phyloP scores from a whole-genome alignment of 164 flowering plant genomes.

The Macadamia tetraphylla region DNA sequence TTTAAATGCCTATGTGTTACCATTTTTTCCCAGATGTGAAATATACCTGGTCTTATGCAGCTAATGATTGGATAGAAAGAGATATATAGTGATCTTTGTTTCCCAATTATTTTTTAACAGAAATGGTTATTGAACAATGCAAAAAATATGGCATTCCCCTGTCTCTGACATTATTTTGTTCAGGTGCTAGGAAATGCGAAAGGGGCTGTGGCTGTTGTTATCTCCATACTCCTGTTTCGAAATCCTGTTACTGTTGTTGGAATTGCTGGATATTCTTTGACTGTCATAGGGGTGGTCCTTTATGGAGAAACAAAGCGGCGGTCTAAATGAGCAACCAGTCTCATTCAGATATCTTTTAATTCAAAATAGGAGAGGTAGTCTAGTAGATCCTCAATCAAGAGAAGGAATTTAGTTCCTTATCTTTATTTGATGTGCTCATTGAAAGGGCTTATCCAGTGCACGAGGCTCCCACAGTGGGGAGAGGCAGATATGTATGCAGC shows the following conservation, averaged over 20 bases:
- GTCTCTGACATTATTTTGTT: not conserved
- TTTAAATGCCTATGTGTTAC: too few species aligned
- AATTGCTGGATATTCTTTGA: slow-evolving; percentile 75
- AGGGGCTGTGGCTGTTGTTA: slow-evolving; percentile 94
- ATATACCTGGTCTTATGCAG: too few species aligned
- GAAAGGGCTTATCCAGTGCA: not conserved
- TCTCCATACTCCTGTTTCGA: slow-evolving; percentile 71
- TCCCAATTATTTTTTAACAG: too few species aligned
- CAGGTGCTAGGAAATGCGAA: slow-evolving; percentile 97
- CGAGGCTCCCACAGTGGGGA: too few species aligned
- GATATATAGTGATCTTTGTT: too few species aligned
- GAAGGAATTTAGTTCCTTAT: not conserved
- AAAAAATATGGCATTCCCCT: too few species aligned
- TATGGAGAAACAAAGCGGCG: slow-evolving; percentile 89
- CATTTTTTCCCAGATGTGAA: too few species aligned
- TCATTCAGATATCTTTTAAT: not conserved
- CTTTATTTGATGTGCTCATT: not conserved
- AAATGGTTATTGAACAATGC: too few species aligned
- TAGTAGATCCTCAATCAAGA: not conserved
- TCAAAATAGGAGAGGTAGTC: not conserved
- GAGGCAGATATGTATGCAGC: too few species aligned
- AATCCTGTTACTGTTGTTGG: slow-evolving; percentile 85
- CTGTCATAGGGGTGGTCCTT: slow-evolving; percentile 82
- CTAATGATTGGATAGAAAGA: too few species aligned
- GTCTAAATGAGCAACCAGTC: slow-evolving; percentile 31